Percentiles rank a stretch among this genome's conserved stretches.
phyloP scores from a whole-genome alignment of 129 eudicot species.

The Flaveria robusta region DNA sequence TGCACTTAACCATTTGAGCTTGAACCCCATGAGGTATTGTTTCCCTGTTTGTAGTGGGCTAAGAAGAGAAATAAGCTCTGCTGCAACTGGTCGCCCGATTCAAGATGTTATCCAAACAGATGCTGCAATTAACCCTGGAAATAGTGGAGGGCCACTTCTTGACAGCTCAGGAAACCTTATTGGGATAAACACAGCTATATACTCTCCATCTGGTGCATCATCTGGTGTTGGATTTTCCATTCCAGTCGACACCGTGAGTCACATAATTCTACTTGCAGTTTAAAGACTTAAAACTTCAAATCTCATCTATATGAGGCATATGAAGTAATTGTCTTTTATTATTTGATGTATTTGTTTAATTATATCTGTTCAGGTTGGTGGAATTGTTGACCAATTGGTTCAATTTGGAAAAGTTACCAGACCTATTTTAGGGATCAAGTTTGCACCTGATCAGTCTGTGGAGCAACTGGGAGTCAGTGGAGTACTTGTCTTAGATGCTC shows the following conservation, averaged over 20 bases:
- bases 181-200: slow-evolving; percentile 96
- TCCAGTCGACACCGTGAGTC: slow-evolving; percentile 95
- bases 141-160: slow-evolving; percentile 98
- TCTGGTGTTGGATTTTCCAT: slow-evolving; percentile 98
- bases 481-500: slow-evolving; percentile 96
- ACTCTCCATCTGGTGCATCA: slow-evolving; percentile 98
- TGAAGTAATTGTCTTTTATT: slow-evolving; percentile 3
- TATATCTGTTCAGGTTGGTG: slow-evolving; percentile 62
- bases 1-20: slow-evolving; percentile 4
- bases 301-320: slow-evolving; percentile 13
- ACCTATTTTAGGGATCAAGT: slow-evolving; percentile 90
- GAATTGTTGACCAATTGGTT: slow-evolving; percentile 93
- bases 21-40: slow-evolving; percentile 14
- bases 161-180: slow-evolving; percentile 93
- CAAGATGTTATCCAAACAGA: slow-evolving; percentile 98
- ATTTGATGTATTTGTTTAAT: slow-evolving; percentile 10
- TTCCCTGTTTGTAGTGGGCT: slow-evolving; percentile 67
- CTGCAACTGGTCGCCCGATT: slow-evolving; percentile 98
- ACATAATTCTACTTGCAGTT: background rate
- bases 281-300: slow-evolving; percentile 1
- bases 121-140: slow-evolving; percentile 98
- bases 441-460: slow-evolving; percentile 98
- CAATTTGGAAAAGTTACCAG: slow-evolving; percentile 93
- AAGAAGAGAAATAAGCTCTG: slow-evolving; percentile 92
- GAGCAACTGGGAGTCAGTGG: slow-evolving; percentile 98